Base-by-base conservation (phyloP, 768 basidiomycete genomes). In the Galerina sulciceps region DNA sequence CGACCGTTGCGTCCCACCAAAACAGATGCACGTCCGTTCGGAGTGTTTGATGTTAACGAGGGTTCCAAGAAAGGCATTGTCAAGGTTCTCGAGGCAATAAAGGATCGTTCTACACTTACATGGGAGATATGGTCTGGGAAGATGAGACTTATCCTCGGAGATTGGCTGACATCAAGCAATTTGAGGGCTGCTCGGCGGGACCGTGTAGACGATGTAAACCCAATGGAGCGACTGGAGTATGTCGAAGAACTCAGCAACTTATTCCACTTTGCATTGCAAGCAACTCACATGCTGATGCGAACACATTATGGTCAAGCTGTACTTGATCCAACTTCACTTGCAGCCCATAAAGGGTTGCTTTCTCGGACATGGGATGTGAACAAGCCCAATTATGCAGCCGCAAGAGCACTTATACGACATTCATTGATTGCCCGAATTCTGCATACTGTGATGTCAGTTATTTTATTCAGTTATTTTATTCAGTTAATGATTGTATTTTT, bases 11-110 rank as follows among this genome's bases (percentile, higher is more conserved):
- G n/a, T n/a, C n/a, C n/a, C n/a, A n/a, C n/a, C n/a, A 1, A 20
- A 9, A 66, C 66, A 2, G 70, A 72, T 52, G 61, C 65, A 5
- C 55, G 62, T 2, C 70, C 69, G 5, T 63, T 73, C n/a, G 67
- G 71, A 13, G 66, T 71, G 2, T 68, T 72, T 44, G 65, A 73
- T 59, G 63, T 71, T 8, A 66, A 73, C 47, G 71, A 72, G 56
- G 71, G 72, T 3, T 73, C 72, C 0, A 73, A 72, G 50, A 65
- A 69, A 34, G 71, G 61, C 2, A 47, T 53, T n/a, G n/a, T n/a
- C n/a, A n/a, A n/a, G n/a, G n/a, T n/a, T n/a, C n/a, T n/a, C n/a
- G n/a, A n/a, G n/a, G n/a, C n/a, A 5, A 34, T 73, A 1, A 53
- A 70, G 6, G n/a, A n/a, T n/a, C n/a, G n/a, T n/a, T n/a, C n/a